phyloP scores from a whole-genome alignment of 2,329 filamentous ascomycete species.

The Trichoderma koningii region DNA sequence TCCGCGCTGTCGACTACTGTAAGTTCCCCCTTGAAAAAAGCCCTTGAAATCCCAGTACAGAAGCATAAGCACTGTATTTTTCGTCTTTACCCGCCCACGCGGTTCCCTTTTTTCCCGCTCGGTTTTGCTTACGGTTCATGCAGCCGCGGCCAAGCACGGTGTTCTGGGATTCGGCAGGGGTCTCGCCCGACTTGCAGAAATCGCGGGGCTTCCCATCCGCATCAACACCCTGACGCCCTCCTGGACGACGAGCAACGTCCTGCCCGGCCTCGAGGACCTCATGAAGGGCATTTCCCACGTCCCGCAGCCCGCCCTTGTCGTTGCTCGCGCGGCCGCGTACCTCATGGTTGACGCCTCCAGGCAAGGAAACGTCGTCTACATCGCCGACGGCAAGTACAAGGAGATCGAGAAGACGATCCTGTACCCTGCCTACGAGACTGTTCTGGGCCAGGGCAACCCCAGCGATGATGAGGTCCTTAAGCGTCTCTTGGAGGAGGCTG shows the following conservation, averaged over 20 bases:
- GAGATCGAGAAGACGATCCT: slow-evolving; percentile 18
- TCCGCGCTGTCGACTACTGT: slow-evolving; percentile 22
- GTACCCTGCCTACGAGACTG: slow-evolving; percentile 11
- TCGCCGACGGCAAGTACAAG: slow-evolving; percentile 18
- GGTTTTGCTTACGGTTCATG: slow-evolving; percentile 1
- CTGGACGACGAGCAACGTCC: slow-evolving; percentile 23
- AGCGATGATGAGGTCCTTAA: slow-evolving; percentile 17
- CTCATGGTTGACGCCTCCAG: slow-evolving; percentile 7
- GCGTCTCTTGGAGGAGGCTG: slow-evolving; percentile 9
- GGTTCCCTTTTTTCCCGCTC: too few species aligned
- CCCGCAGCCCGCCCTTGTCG: slow-evolving; percentile 13
- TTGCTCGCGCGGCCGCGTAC: slow-evolving; percentile 19
- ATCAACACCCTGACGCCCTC: slow-evolving; percentile 22
- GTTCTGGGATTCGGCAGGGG: slow-evolving; percentile 19
- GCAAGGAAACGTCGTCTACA: slow-evolving; percentile 9
- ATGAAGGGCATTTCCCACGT: slow-evolving; percentile 13
- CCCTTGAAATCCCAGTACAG: too few species aligned
- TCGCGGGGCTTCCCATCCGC: slow-evolving; percentile 21
- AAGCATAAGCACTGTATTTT: neutral
- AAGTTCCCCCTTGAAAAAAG: neutral
- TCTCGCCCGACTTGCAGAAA: slow-evolving; percentile 8
- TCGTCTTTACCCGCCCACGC: neutral
- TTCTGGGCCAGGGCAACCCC: slow-evolving; percentile 12
- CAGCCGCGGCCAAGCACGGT: slow-evolving; percentile 20
- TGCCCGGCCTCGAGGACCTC: slow-evolving; percentile 15